A percentile compares a stretch with the other conserved stretches of the same genome.
Conservation (phyloP, 108 stramenopile species). For the Ochromonas danica region DNA sequence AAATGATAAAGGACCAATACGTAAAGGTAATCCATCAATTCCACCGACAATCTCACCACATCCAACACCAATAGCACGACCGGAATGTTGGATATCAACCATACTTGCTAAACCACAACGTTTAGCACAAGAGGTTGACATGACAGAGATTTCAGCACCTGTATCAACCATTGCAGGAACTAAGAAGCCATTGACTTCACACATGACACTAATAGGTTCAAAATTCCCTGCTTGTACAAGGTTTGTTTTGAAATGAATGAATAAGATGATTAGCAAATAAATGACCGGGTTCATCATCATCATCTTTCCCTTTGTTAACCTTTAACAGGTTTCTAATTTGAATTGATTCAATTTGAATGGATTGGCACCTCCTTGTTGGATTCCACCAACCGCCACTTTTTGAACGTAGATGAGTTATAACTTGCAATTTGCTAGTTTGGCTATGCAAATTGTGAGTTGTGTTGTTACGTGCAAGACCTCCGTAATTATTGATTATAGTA, state of each 20-base stretch:
- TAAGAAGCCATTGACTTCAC: background rate
- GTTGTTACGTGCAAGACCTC: background rate
- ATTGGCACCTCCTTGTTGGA: too few relatives aligned
- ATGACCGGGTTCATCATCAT: background rate
- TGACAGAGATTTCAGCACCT: slow-evolving; percentile 17
- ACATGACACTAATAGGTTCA: background rate
- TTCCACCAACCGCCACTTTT: too few relatives aligned
- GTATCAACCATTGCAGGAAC: slow-evolving; percentile 19
- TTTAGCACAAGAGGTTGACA: slow-evolving; percentile 17
- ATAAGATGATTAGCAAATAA: background rate
- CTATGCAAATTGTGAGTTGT: too few relatives aligned
- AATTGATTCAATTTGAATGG: too few relatives aligned
- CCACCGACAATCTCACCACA: slow-evolving; percentile 10
- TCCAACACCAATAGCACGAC: slow-evolving; percentile 1
- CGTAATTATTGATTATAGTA: background rate
- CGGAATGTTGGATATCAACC: background rate
- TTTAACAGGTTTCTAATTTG: too few relatives aligned
- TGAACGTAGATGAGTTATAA: too few relatives aligned
- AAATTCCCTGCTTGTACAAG: background rate
- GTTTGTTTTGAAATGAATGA: background rate
- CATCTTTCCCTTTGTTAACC: background rate
- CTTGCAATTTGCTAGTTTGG: too few relatives aligned
- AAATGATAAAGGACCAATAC: background rate
- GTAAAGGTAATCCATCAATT: background rate
- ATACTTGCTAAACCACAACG: background rate